Percentiles rank a stretch among this genome's conserved stretches.
These are phyloP conservation scores for Hypoxylon rubiginosum DNA, from an alignment of 2,329 filamentous ascomycete genomes.

Conservation along the genomic window DNA sequence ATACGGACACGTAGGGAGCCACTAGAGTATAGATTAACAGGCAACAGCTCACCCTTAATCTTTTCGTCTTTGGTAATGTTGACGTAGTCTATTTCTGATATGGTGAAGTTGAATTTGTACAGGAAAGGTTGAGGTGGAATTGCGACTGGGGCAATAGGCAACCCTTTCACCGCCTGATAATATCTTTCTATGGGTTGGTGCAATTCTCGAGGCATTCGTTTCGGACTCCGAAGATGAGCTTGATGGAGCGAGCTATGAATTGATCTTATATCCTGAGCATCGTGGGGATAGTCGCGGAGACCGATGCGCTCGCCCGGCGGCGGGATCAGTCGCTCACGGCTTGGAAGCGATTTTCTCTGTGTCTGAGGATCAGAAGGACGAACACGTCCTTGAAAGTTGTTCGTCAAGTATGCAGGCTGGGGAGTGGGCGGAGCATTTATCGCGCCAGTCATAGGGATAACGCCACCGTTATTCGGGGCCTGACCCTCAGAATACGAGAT, in stretches of 20 bases:
- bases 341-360: conserved; percentile 5
- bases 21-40: conserved; percentile 59
- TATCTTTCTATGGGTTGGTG: conserved; percentile 53
- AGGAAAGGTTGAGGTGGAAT: conserved; percentile 54
- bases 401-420: not conserved
- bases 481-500: conserved; percentile 5
- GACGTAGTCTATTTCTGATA: conserved; percentile 55
- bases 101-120: conserved; percentile 62
- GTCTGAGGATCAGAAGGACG: not conserved
- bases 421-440: conserved; percentile 4
- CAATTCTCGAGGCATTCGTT: conserved; percentile 53
- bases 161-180: conserved; percentile 70
- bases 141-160: conserved; percentile 62
- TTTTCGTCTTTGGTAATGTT: conserved; percentile 54
- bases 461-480: not conserved
- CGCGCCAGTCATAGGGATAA: not conserved
- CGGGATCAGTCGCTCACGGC: conserved; percentile 44
- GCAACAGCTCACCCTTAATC: conserved; percentile 49
- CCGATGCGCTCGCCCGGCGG: conserved; percentile 39
- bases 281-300: conserved; percentile 57
- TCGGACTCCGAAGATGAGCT: conserved; percentile 63
- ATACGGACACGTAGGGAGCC: conserved; percentile 75
- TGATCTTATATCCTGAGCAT: conserved; percentile 58
- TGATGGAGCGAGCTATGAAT: conserved; percentile 62
- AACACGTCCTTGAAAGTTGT: conserved; percentile 15